Evolutionary conservation across 352 stramenopile species (phyloP).

Genomic region (Plasmopara halstedii): DNA sequence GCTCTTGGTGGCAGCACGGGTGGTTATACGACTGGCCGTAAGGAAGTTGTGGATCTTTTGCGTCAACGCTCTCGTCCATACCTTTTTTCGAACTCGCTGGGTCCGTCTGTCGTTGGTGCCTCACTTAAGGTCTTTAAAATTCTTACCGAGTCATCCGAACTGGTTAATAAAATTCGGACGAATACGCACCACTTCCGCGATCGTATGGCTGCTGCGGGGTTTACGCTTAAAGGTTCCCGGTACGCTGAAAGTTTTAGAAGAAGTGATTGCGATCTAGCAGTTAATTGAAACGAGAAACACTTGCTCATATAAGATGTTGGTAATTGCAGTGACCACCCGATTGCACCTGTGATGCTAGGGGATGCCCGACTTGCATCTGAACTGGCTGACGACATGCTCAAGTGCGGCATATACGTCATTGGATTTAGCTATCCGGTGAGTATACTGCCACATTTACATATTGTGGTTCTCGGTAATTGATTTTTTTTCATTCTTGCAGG

Average conservation of each 20-base stretch:
- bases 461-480: background rate
- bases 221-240: slow-evolving; percentile 82
- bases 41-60: slow-evolving; percentile 89
- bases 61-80: slow-evolving; percentile 89
- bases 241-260: slow-evolving; percentile 13
- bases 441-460: background rate
- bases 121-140: slow-evolving; percentile 91
- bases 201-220: slow-evolving; percentile 85
- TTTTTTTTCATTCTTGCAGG: slow-evolving; percentile 23
- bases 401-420: slow-evolving; percentile 92
- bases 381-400: slow-evolving; percentile 88
- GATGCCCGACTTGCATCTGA: slow-evolving; percentile 86
- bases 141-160: slow-evolving; percentile 78
- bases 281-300: background rate
- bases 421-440: slow-evolving; percentile 91
- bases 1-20: slow-evolving; percentile 89
- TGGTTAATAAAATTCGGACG: slow-evolving; percentile 79
- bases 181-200: slow-evolving; percentile 91
- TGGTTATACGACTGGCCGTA: slow-evolving; percentile 86
- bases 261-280: background rate
- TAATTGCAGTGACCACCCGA: slow-evolving; percentile 72
- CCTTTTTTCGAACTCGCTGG: slow-evolving; percentile 91
- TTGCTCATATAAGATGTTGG: background rate
- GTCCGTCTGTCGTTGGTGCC: slow-evolving; percentile 89
- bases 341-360: slow-evolving; percentile 89